Percentiles rank a stretch among this genome's conserved stretches.
Conservation (phyloP, 2,329 filamentous ascomycete species). For the Aureobasidium sp. region DNA sequence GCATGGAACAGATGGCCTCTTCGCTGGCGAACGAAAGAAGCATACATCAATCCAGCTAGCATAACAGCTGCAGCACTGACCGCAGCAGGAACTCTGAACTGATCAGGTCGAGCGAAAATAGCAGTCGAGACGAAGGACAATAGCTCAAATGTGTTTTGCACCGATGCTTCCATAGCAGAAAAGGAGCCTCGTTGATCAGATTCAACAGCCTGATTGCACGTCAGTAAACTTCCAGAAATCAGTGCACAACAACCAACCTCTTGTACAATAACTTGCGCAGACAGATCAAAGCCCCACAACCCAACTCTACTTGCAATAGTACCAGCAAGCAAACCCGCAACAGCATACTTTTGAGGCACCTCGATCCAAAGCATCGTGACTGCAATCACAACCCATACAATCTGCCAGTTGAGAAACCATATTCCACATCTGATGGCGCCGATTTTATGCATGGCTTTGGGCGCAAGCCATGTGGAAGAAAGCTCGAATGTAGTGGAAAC, state of each 20-base stretch:
- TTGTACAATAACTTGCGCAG: slow-evolving; percentile 39
- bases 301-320: slow-evolving; percentile 36
- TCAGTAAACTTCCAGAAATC: not conserved
- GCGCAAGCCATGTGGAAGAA: slow-evolving; percentile 52
- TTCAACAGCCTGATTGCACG: slow-evolving; percentile 26
- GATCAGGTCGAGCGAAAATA: slow-evolving; percentile 51
- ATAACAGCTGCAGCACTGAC: slow-evolving; percentile 50
- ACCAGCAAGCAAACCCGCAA: slow-evolving; percentile 29
- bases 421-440: slow-evolving; percentile 55
- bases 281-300: slow-evolving; percentile 42
- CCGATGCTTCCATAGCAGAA: slow-evolving; percentile 57
- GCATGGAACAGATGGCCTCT: slow-evolving; percentile 54
- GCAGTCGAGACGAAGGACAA: slow-evolving; percentile 59
- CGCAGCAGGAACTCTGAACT: slow-evolving; percentile 57
- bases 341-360: slow-evolving; percentile 14
- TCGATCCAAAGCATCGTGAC: slow-evolving; percentile 27
- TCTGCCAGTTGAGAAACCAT: slow-evolving; percentile 63
- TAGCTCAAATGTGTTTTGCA: slow-evolving; percentile 64
- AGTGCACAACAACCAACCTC: slow-evolving; percentile 24
- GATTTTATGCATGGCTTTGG: slow-evolving; percentile 44
- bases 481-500: slow-evolving; percentile 50
- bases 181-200: slow-evolving; percentile 52
- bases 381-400: slow-evolving; percentile 43
- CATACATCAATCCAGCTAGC: slow-evolving; percentile 44
- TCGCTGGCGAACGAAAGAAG: slow-evolving; percentile 48